Base-by-base conservation (phyloP, 2,329 filamentous ascomycete genomes). In the Ophiostoma himal-ulmi region DNA sequence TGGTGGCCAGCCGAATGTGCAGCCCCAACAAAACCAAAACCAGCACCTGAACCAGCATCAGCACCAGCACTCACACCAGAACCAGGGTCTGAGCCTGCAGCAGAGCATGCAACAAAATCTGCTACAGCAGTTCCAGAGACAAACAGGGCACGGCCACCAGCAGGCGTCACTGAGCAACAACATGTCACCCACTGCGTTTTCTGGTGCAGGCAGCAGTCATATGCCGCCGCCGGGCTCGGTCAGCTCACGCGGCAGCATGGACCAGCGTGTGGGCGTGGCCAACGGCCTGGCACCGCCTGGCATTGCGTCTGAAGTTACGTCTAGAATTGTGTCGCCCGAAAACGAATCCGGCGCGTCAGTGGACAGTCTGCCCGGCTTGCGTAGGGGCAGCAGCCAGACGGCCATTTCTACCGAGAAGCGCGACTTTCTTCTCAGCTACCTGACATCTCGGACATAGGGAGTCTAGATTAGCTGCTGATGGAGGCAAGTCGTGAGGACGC, bases 341-440 rank as follows among this genome's bases (percentile, higher is more conserved):
- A 64, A 34, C 17, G 64, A 34, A 17, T 39, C 10, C 11, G 26
- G 17, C 13, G 57, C 14, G 5, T 20, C 76, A 76, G 13, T 74
- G 76, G 44, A 14, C 30, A 37, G 17, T 7, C 82, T 65, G 20
- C 14, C 62, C 4, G 62, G 62, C 17, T 22, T 81, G 30, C 81
- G 81, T 2, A 60, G n/a, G 48, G 82, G 81, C 22, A 86, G 83
- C 72, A 85, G 83, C 72, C 81, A 85, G 75, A 82, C 83, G 41
- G 82, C 85, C 14, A 87, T 88, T 64, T 90, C 89, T 4, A 86
- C 91, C 0, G 89, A 87, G 0, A 89, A 95, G 74, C 89, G 91
- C 76, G 89, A 84, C 20, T 95, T 95, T 75, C 80, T 96, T 76
- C 82, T 95, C 68, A 89, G 86, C 11, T 95, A 93, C 77, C 80